Base-by-base conservation (phyloP, 2,329 filamentous ascomycete genomes). In the Helotiales sp. region DNA sequence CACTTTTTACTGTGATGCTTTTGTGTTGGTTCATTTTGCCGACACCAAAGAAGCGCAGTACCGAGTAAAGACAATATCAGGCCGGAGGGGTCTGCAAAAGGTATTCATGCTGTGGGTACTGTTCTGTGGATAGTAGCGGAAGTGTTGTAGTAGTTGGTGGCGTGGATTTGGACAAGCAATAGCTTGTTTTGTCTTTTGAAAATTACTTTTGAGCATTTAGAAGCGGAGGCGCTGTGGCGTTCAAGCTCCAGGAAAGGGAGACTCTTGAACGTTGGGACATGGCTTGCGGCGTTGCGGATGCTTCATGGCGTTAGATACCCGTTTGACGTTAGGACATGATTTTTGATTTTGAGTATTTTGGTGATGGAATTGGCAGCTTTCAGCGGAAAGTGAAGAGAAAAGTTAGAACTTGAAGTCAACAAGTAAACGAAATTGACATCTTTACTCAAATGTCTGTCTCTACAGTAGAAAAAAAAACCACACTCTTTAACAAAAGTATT, bases 1-100 rank as follows among this genome's bases (percentile, higher is more conserved):
- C 80, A 0, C 75, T 92, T 66, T 92, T 90, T 78, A 82, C 78
- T 1, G 80, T 84, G 2, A 93, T 93, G 91, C 60, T 89, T 54
- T 76, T 82, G 0, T 89, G 87, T 70, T 93, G 90, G 90, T 87
- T 83, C 62, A 79, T 78, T 1, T 76, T 92, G 69, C 89, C 90
- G 0, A 79, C 76, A 13, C 76, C 82, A 47, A 79, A 79, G 67
- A 92, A 91, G 85, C 43, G 60, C 24, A 85, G 86, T 74, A 84
- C 79, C 0, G 88, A 90, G 68, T 91, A 83, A 52, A 45, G 26
- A 22, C 1, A n/a, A n/a, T 49, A 3, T 13, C 24, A 17, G 4
- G n/a, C 22, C 6, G 20, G 24, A 8, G 17, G 17, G 11, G 6
- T 47, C 24, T 20, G 61, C 7, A 17, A 34, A 10, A 58, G 11